Evolutionary conservation across 352 stramenopile genomes (phyloP), one percentile per base, ranked within the genome.

Genomic region (Blastocystis hominis): DNA sequence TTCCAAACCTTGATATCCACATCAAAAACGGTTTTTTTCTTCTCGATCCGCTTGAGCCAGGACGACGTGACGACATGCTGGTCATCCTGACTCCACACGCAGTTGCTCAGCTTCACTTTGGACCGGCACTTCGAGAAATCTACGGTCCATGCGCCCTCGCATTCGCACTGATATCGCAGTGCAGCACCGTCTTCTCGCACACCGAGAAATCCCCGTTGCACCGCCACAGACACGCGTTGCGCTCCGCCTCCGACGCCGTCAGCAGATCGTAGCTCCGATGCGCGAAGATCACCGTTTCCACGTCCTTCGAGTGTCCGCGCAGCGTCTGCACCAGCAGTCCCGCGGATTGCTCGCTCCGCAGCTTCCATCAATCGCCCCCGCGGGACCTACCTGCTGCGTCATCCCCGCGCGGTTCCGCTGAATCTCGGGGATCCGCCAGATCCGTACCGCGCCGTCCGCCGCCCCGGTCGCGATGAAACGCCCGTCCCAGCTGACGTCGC

Each of bases 1-100:
- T 84, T 46, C 72, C 72, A 84, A 38, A 84, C 3, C 24, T 84
- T 84, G 15, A 84, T 53, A 66, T 84, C 72, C 24, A 84, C 72
- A 44, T 84, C 72, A 46, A 84, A 84, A 20, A 64, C 17, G 9
- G 72, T 20, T 7, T 36, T 34, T 50, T 53, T 53, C 36, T 84
- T 84, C 30, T 84, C 72, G 24, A 84, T 34, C 7, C 72, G 72
- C 30, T 84, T 84, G 24, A 84, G 50, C 72, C 72, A 84, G 36
- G 72, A 84, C 30, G 72, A 84, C 0, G 72, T 53, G 47, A 84
- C 68, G 50, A 84, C 55, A 10, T 36, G 17, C 24, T 59, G 5
- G 44, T 84, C 72, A 46, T 84, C 54, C 40, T 54, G 13, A 20
- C 44, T 42, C 72, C 72, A 84, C 13, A 84, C 15, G 46, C 72